Conservation (phyloP, 257 asterid species). For the Datura wrightii region DNA sequence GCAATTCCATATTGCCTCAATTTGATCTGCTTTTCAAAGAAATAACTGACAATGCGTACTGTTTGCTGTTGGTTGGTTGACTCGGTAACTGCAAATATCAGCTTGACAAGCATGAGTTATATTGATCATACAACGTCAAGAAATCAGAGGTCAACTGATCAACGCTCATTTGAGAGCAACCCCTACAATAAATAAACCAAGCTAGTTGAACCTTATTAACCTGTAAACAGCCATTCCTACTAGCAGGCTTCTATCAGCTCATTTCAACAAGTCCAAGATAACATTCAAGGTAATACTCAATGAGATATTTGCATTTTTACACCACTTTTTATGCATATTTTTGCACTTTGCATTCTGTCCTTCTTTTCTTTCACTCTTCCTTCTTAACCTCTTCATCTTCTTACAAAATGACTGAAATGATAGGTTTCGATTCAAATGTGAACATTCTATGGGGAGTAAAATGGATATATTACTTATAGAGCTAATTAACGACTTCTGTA, state of each 20-base stretch:
- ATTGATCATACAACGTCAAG: neutral
- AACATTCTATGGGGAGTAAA: neutral
- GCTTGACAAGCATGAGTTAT: neutral
- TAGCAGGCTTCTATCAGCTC: neutral
- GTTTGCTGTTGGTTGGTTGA: slow-evolving; percentile 6
- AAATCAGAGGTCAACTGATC: neutral
- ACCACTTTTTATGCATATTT: neutral
- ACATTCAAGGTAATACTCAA: neutral
- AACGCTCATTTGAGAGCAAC: neutral
- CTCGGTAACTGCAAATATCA: neutral
- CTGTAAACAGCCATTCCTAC: neutral
- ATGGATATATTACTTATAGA: neutral
- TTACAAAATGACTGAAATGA: neutral
- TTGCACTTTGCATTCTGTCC: neutral
- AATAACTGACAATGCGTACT: neutral
- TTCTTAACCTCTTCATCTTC: slow-evolving; percentile 6
- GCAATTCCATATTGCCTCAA: neutral
- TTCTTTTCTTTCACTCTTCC: neutral
- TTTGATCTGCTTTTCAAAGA: neutral
- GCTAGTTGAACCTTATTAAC: neutral
- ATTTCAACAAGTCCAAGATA: neutral
- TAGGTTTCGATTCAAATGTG: neutral
- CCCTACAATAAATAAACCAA: neutral
- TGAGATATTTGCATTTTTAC: neutral
- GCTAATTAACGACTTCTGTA: neutral